These are phyloP conservation scores for Phytomonas sp. DNA, from an alignment of 208 protist species.

Conservation along the genomic window DNA sequence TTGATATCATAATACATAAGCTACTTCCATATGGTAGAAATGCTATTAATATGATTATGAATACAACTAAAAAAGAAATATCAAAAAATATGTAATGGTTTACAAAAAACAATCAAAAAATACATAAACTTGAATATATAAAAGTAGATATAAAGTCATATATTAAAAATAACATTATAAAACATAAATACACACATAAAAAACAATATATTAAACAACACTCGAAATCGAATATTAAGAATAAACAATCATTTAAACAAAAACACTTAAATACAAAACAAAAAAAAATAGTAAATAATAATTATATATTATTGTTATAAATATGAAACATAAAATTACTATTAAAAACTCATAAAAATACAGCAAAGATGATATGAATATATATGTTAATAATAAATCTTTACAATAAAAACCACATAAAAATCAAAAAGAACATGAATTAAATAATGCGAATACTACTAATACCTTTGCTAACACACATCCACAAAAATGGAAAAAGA, in stretches of 20 bases:
- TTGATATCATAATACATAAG: constrained; percentile 74
- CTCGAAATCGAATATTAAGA: constrained; percentile 80
- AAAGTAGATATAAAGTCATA: constrained; percentile 73
- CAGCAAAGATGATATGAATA: constrained; percentile 75
- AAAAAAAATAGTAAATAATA: constrained; percentile 83
- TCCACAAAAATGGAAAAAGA: constrained; percentile 79
- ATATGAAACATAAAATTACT: constrained; percentile 69
- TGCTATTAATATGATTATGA: constrained; percentile 54
- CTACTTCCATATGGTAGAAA: constrained; percentile 62
- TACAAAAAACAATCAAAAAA: constrained; percentile 79
- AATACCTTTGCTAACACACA: constrained; percentile 46
- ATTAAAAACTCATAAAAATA: constrained; percentile 70
- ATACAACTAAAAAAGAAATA: constrained; percentile 61
- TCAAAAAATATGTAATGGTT: constrained; percentile 70
- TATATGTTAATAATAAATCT: constrained; percentile 54
- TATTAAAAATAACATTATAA: constrained; percentile 71
- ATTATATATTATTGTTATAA: constrained; percentile 71
- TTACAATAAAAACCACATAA: constrained; percentile 86
- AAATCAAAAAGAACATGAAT: constrained; percentile 81
- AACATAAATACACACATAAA: constrained; percentile 68
- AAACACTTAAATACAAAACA: constrained; percentile 87
- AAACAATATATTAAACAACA: constrained; percentile 71
- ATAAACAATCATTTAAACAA: constrained; percentile 73
- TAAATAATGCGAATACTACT: constrained; percentile 69
- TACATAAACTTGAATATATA: constrained; percentile 63